Evolutionary conservation across 2,329 filamentous ascomycete species (phyloP), one percentile per base, ranked within the genome.

Genomic region (Onygena corvina): DNA sequence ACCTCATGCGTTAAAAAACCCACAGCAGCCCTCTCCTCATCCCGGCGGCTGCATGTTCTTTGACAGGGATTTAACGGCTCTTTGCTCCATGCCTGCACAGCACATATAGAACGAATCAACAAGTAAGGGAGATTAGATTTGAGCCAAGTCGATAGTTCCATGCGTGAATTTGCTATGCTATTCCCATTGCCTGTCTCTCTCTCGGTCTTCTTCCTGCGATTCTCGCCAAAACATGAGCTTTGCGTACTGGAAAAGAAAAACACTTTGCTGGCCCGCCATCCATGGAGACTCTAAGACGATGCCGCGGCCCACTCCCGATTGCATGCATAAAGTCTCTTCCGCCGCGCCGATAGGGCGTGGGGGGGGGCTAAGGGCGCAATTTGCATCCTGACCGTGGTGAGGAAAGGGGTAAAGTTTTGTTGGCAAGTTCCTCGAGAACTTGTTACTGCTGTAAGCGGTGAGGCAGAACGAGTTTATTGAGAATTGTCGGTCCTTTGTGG

Each of bases 121-220:
- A 11, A 21, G 14, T 21, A 23, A 40, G 35, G 18, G 4, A 46
- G 18, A 46, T 30, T 46, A 33, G 29, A 33, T 46, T 46, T 18
- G 14, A 27, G 42, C 42, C 42, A 29, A 46, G 42, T 46, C 42
- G 27, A 46, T 46, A 46, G 42, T 46, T 31, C 25, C 42, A 46
- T 46, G 42, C 42, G 25, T 30, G 36, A 42, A 42, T 42, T n/a
- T 42, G 21, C 21, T 42, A 42, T 42, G 36, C 36, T 42, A 42
- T 42, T 25, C 33, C 33, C 33, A 35, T 35, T 4, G 14, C 14
- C 33, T 14, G 8, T 16, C n/a, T 12, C 21, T 23, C 21, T 14
- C 21, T 4, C 3, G 25, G 16, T 25, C 20, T 23, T n/a, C 8
- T 23, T 14, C 21, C n/a, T n/a, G n/a, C n/a, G n/a, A n/a, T n/a